These are phyloP conservation scores for Psidium friedrichsthalianum DNA, from an alignment of 345 rosid genomes.

Conservation along the genomic window DNA sequence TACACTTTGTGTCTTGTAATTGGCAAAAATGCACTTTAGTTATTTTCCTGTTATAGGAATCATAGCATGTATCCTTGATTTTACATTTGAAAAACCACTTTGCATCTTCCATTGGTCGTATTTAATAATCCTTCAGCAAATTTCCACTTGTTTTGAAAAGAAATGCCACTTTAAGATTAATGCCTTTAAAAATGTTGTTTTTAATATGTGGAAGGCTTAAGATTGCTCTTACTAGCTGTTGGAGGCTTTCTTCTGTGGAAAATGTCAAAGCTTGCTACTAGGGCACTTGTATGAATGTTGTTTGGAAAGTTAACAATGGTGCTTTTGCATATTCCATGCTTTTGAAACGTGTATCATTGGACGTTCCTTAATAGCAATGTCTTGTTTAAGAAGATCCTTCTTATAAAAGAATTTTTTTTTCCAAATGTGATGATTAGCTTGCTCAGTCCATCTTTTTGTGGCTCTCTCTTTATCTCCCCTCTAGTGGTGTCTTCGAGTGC, in stretches of 20 bases:
- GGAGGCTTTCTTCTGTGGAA: background rate
- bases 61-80: background rate
- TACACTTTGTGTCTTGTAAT: background rate
- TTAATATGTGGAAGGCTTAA: background rate
- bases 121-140: background rate
- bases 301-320: background rate
- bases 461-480: background rate
- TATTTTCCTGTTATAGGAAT: background rate
- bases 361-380: background rate
- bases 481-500: background rate
- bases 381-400: background rate
- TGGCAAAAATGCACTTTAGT: background rate
- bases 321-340: background rate
- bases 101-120: background rate
- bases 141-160: background rate
- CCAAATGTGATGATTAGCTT: background rate
- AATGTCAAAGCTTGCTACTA: background rate
- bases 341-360: background rate
- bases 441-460: background rate
- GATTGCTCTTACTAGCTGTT: background rate
- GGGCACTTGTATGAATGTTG: background rate
- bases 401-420: background rate
- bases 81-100: background rate
- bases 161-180: background rate
- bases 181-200: background rate